Base-by-base conservation (phyloP, 2,329 filamentous ascomycete species). In the Colletotrichum spaethianum region DNA sequence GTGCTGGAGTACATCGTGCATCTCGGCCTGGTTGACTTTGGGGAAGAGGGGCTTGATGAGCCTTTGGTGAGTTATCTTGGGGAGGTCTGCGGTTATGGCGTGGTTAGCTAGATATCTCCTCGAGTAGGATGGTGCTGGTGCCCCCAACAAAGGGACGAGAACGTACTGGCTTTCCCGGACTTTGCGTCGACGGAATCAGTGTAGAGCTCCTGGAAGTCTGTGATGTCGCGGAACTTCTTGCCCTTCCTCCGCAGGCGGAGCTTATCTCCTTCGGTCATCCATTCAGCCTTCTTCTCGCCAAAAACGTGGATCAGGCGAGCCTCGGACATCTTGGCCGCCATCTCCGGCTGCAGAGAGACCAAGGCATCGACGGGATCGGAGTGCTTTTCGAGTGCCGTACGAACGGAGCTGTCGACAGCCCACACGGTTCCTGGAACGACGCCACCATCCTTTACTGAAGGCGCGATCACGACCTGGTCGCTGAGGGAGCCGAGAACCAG, bases 261-360 rank as follows among this genome's bases (percentile, higher is more conserved):
- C 82, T 94, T 94, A 80, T 94, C 90, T 48, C 93, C 88, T 76
- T 94, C 92, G 0, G 90, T 93, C 56, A 94, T 89, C 91, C 92
- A 94, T 81, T 85, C 82, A 16, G 90, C 78, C 75, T 82, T 91
- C 75, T 91, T 84, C 67, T 89, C 89, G 4, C 91, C 92, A 4
- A 87, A 86, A 26, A 93, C 82, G 80, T 93, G 91, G 70, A 94
- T 88, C 31, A 93, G 83, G 75, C 85, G 88, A 69, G 85, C 83
- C 75, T 89, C 86, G 28, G 75, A 74, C 4, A 80, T 74, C 57
- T 74, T 53, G 18, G 74, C 76, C 20, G 78, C 77, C 26, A 70
- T 69, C 46, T 79, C 77, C 4, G 78, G 78, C 23, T 78, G 74
- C 16, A 80, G 72, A 26, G 74, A 73, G 28, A 79, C 20, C 33